Conservation (phyloP, 2,329 filamentous ascomycete genomes). For the Dothistroma pini region DNA sequence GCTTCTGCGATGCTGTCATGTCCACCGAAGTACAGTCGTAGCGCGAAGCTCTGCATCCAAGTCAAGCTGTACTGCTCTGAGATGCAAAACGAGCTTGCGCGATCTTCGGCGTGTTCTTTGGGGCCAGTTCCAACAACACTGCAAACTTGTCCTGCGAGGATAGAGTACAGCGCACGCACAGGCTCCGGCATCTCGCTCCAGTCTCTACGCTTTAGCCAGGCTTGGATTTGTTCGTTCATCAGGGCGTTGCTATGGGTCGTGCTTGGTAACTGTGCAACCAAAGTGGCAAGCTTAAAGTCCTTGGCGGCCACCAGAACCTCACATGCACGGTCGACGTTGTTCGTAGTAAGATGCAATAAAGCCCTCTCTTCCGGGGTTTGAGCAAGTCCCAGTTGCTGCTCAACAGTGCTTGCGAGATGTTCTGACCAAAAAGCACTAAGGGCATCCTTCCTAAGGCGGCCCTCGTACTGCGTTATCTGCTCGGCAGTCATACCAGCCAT, state of each 20-base stretch:
- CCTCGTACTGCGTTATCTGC: conserved; percentile 39
- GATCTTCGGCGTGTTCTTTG: conserved; percentile 73
- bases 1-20: conserved; percentile 65
- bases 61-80: conserved; percentile 79
- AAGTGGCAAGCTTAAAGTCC: conserved; percentile 78
- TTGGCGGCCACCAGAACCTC: conserved; percentile 69
- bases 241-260: conserved; percentile 67
- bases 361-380: conserved; percentile 75
- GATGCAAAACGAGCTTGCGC: conserved; percentile 73
- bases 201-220: conserved; percentile 79
- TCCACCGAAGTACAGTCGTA: conserved; percentile 85
- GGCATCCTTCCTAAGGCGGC: conserved; percentile 51
- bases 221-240: conserved; percentile 73
- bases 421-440: conserved; percentile 65
- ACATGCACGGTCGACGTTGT: conserved; percentile 79
- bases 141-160: conserved; percentile 83
- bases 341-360: conserved; percentile 71
- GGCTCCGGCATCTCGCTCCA: conserved; percentile 83
- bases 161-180: conserved; percentile 82
- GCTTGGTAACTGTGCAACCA: conserved; percentile 77
- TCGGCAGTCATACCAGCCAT: conserved; percentile 42
- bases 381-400: conserved; percentile 54
- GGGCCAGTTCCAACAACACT: conserved; percentile 66
- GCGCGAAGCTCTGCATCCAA: conserved; percentile 90
- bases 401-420: conserved; percentile 39